These are phyloP conservation scores for Sherardia arvensis DNA, from an alignment of 257 asterid species.

Conservation along the genomic window DNA sequence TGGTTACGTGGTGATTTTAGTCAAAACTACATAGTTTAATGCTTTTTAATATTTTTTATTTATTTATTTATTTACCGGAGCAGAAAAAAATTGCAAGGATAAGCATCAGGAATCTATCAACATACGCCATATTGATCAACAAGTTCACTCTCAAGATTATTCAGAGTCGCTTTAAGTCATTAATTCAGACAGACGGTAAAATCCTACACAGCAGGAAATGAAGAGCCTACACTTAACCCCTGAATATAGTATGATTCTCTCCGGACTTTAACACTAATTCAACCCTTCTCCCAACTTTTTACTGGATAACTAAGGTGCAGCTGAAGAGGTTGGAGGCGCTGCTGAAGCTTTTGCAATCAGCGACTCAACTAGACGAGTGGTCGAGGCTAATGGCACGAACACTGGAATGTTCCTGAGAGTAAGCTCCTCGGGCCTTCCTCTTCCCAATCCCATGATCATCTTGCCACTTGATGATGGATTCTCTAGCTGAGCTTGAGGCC, in stretches of 20 bases:
- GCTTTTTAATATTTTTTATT: too few species aligned
- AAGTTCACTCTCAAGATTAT: neutral
- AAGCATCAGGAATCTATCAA: too few species aligned
- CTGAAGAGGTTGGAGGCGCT: conserved; percentile 12
- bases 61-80: too few species aligned
- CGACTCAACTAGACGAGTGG: conserved; percentile 1
- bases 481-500: conserved; percentile 20
- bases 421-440: conserved; percentile 2
- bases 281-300: neutral
- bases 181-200: conserved; percentile 8
- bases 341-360: neutral
- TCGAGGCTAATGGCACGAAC: conserved; percentile 14
- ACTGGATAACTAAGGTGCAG: conserved; percentile 9
- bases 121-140: conserved; percentile 4
- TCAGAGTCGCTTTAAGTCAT: conserved; percentile 13
- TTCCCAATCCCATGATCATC: neutral
- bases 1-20: too few species aligned
- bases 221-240: conserved; percentile 15
- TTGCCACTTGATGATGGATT: conserved; percentile 13
- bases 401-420: conserved; percentile 17
- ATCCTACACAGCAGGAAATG: conserved; percentile 9
- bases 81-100: too few species aligned
- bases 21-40: too few species aligned
- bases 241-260: neutral
- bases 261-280: conserved; percentile 8